Base-by-base conservation (phyloP, 2,329 filamentous ascomycete species). In the Fusarium albosuccineum region DNA sequence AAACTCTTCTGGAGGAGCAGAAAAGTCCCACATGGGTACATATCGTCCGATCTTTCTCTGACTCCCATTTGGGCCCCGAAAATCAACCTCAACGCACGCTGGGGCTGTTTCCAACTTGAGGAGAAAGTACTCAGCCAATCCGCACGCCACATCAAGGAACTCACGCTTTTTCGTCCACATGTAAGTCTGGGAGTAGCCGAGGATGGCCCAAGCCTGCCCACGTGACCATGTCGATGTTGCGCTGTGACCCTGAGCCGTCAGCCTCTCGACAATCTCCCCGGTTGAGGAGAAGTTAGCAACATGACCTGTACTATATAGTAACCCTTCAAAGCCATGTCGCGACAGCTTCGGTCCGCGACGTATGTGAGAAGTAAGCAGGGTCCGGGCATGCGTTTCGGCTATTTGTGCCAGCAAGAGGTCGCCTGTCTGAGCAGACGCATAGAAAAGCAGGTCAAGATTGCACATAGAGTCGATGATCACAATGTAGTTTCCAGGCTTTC, bases 131-230 rank as follows among this genome's bases (percentile, higher is more conserved):
- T 83, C 76, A 1, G 82, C 81, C 17, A 82, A 75, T 1, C 77
- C 76, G 9, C 80, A 78, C 0, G 84, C 79, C 0, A 82, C 81
- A 0, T 78, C 63, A 1, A 85, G 72, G 51, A 83, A 85, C 2
- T 65, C 68, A 0, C 59, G 17, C 5, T 82, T 79, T 26, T 79
- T 81, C 0, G 83, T 84, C 81, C 82, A 85, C 30, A 72, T 73
- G 52, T 83, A 85, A 0, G 81, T 82, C 64, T 85, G 82, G 0
- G 82, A 77, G 51, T 82, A 85, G 0, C 83, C 83, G 41, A 83
- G 72, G 9, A 85, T 81, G 0, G 78, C 79, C 83, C 83, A 86
- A 0, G 82, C 80, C 58, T 85, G 83, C 0, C 83, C 83, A 4
- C 83, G 76, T 2, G 79, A 74, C 83, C 83, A 85, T 1, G 82